Conservation (phyloP, 176 grass and related monocot genomes). For the Bromus sterilis region DNA sequence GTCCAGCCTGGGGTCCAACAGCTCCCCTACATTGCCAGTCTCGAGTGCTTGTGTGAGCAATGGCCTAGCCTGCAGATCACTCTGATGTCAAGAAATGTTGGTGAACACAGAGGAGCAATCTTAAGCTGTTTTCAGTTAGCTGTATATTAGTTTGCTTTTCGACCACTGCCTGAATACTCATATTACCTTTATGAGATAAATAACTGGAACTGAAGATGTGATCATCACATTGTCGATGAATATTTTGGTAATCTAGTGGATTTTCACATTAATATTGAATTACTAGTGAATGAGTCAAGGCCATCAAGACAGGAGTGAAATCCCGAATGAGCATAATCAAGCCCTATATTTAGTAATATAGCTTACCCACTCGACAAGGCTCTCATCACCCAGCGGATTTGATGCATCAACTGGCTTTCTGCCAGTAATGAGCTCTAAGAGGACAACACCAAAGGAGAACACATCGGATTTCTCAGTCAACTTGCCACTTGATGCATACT, state of each 20-base stretch:
- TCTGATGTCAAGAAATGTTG: constrained; percentile 1
- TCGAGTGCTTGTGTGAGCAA: constrained; percentile 47
- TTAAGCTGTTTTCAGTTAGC: background rate
- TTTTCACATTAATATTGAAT: background rate
- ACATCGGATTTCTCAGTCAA: constrained; percentile 98
- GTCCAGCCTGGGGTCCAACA: constrained; percentile 41
- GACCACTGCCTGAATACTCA: background rate
- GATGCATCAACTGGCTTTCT: constrained; percentile 86
- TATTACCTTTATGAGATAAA: background rate
- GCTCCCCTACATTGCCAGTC: constrained; percentile 39
- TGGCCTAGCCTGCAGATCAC: constrained; percentile 64
- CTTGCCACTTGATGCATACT: constrained; percentile 92
- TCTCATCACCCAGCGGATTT: constrained; percentile 79
- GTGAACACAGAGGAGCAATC: background rate
- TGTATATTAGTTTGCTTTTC: background rate
- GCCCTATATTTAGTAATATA: background rate
- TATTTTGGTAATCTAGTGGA: background rate
- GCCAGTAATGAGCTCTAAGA: constrained; percentile 90
- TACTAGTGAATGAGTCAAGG: background rate
- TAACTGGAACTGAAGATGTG: background rate
- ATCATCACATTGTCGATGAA: background rate
- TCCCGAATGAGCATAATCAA: background rate
- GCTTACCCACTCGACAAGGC: constrained; percentile 96
- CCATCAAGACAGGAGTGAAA: background rate
- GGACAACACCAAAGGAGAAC: constrained; percentile 90